phyloP scores from a whole-genome alignment of 2,329 filamentous ascomycete genomes.

The Paraconiothyrium sp. region DNA sequence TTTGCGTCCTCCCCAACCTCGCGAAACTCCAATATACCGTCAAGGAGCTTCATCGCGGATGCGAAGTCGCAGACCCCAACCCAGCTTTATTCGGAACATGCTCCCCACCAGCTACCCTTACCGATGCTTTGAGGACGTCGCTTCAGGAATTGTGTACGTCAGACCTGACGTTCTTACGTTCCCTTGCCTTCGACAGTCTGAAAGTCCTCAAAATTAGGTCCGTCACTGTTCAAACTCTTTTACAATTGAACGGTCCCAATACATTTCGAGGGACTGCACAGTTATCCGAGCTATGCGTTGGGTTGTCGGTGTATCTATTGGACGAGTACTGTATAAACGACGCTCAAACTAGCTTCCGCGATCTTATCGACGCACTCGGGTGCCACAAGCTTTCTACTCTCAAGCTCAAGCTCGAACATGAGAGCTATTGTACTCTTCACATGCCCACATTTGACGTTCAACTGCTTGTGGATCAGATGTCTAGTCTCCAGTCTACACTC shows the following conservation, averaged over 20 bases:
- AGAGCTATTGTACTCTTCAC: slow-evolving; percentile 28
- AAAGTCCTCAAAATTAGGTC: slow-evolving; percentile 26
- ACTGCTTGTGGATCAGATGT: slow-evolving; percentile 29
- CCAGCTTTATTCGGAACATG: slow-evolving; percentile 32
- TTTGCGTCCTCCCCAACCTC: slow-evolving; percentile 32
- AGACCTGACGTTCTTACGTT: slow-evolving; percentile 29
- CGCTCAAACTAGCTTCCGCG: slow-evolving; percentile 26
- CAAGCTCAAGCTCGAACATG: slow-evolving; percentile 28
- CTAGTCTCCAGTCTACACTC: slow-evolving; percentile 20
- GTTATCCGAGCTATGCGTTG: slow-evolving; percentile 25
- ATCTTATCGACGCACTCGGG: slow-evolving; percentile 32
- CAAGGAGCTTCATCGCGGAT: slow-evolving; percentile 29
- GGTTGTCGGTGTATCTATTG: slow-evolving; percentile 29
- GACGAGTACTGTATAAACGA: slow-evolving; percentile 25
- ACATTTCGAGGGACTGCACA: slow-evolving; percentile 29
- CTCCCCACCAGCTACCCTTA: slow-evolving; percentile 17
- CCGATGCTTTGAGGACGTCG: slow-evolving; percentile 17
- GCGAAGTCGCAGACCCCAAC: slow-evolving; percentile 30
- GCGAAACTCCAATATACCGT: slow-evolving; percentile 30
- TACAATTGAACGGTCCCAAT: slow-evolving; percentile 34
- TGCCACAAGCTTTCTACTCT: slow-evolving; percentile 26
- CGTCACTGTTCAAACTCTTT: slow-evolving; percentile 26
- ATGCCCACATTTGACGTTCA: slow-evolving; percentile 24
- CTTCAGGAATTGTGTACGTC: slow-evolving; percentile 25
- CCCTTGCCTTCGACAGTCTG: slow-evolving; percentile 25